Evolutionary conservation across 2,329 filamentous ascomycete species (phyloP), one percentile per base, ranked within the genome.

Genomic region (Cytospora leucostoma): DNA sequence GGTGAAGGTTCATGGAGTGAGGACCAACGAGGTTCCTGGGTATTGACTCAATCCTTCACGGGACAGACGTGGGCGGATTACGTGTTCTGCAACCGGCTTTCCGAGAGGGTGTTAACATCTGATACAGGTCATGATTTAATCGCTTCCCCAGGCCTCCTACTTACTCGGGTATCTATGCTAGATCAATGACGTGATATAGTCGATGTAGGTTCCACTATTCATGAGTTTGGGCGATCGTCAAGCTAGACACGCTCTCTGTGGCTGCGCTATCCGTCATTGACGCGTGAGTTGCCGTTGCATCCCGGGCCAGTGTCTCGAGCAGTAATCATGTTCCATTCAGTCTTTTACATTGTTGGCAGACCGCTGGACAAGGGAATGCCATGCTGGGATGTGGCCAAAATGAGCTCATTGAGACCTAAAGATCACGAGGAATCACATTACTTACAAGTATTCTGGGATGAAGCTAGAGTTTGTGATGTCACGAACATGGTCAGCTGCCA

Each of bases 221-320:
- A 63, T 34, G 34, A 52, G 17, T 51, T 54, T 32, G 37, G 19
- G 50, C 51, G 52, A 55, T 59, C 33, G 33, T 35, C 17, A 33
- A 54, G 61, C 51, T 63, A 7, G 11, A 47, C n/a, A 34, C 50
- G 35, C 61, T 50, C 21, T 55, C 37, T 7, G 57, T 34, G 51
- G 51, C 51, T 51, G 51, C 56, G 57, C 62, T 44, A 60, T 32
- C 54, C 62, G 62, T 63, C 62, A 63, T 63, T 49, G 56, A 61
- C 27, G 54, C 55, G 27, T 37, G 19, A 52, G n/a, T 37, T 57
- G 34, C 60, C 37, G 54, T 19, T 44, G 11, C 2, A 53, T 12
- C 17, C 44, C 19, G 21, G 44, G 19, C 17, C 53, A 62, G 60
- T 55, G 58, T 61, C 51, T 61, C 58, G 49, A 51, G 47, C 17